phyloP scores from a whole-genome alignment of 164 flowering plant species.

The Tetracentron sinense region DNA sequence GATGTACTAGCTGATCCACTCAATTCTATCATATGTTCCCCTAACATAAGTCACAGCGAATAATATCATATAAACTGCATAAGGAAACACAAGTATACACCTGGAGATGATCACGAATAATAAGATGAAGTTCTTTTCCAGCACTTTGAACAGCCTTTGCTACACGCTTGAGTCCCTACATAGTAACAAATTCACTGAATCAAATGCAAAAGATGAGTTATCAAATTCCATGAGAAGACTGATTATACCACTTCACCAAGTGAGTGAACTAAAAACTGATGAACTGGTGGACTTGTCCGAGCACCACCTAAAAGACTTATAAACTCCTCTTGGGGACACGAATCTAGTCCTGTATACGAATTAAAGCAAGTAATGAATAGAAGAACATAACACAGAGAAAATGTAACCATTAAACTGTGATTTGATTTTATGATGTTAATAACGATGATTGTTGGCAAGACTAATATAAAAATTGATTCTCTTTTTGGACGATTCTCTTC shows the following conservation, averaged over 20 bases:
- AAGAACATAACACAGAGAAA: not conserved
- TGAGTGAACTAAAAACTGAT: conserved; percentile 88
- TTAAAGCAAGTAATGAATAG: conserved; percentile 1
- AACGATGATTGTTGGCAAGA: no score
- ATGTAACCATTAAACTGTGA: not conserved
- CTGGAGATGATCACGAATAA: conserved; percentile 87
- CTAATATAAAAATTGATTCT: no score
- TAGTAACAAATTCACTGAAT: conserved; percentile 9
- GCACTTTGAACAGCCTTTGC: conserved; percentile 68
- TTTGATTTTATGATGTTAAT: not conserved
- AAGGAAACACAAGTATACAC: conserved; percentile 25
- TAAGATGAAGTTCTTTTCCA: conserved; percentile 79
- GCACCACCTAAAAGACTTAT: conserved; percentile 91
- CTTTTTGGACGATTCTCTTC: no score
- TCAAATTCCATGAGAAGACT: conserved; percentile 6
- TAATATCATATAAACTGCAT: conserved; percentile 5
- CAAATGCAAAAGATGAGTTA: not conserved
- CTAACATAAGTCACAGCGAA: not conserved
- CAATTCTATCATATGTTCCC: no score
- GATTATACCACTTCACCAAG: conserved; percentile 83
- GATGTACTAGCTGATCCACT: no score
- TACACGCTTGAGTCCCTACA: conserved; percentile 79
- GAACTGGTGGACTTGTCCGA: conserved; percentile 82
- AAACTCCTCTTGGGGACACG: conserved; percentile 89
- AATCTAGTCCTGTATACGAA: conserved; percentile 61